Evolutionary conservation across 2,329 filamentous ascomycete species (phyloP), one percentile per base, ranked within the genome.

Genomic region (Alternaria rosae): DNA sequence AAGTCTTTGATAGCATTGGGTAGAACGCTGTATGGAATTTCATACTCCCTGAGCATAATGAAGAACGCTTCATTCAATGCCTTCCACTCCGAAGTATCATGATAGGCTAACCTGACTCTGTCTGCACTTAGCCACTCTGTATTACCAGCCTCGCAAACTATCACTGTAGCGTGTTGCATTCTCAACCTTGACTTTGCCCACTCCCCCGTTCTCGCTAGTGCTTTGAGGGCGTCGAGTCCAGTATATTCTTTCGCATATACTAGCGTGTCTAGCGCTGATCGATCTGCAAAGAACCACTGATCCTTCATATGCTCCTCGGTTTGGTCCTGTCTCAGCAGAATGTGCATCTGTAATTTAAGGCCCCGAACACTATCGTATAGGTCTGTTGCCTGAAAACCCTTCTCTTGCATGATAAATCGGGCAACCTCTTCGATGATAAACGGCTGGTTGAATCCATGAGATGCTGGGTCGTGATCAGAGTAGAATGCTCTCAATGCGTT

Each of bases 121-220:
- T n/a, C n/a, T n/a, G n/a, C n/a, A n/a, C n/a, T n/a, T n/a, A n/a
- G n/a, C n/a, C n/a, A n/a, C n/a, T n/a, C n/a, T n/a, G n/a, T n/a
- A n/a, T 53, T 53, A 28, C 51, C 51, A 53, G 51, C 51, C 35
- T 53, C 51, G 51, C 51, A 53, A 43, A 53, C 51, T 53, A 53
- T 25, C 35, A 53, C 51, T 43, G 51, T 53, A n/a, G 51, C 51
- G 8, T 21, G 21, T 43, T 53, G 23, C 51, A 53, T 53, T 42
- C 21, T 53, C 8, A 41, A 28, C 35, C 51, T 42, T 53, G 51
- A 53, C 51, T 42, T 30, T 53, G 23, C 51, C 51, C 51, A 53
- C 51, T 53, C 51, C 23, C 42, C 25, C n/a, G 51, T 53, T 35
- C 23, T 28, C 35, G 35, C 51, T 53, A 53, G 35, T 43, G 51